Base-by-base conservation (phyloP, 1,284 basidiomycete genomes). In the Austroboletus niveus region DNA sequence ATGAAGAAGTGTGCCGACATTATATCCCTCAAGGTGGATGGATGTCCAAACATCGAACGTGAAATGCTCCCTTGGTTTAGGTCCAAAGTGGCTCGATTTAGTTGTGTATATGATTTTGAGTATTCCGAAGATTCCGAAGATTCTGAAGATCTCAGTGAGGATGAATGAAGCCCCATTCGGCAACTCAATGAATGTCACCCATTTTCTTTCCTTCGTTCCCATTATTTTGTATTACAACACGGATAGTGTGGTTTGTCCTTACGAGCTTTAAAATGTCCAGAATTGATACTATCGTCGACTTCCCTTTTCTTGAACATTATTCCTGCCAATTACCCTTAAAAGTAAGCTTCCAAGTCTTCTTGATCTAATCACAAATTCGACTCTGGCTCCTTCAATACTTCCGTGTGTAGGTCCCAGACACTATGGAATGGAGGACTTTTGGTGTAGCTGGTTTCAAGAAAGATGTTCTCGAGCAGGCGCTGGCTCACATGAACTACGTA, bases 11-110 rank as follows among this genome's bases (percentile, higher is more conserved):
- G 56, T 45, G 56, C 56, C 24, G 59, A 51, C 10, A 73, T 87
- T 30, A 52, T 64, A 32, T 72, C 74, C 1, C 64, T 89, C 52
- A 69, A 65, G 15, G 64, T 85, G 22, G 78, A 89, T 54, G 73
- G 71, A 17, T 89, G 87, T 61, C 73, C 73, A 1, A 61, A 67
- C 5, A 70, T 89, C 17, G 82, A 85, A 47, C 66, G 72, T 1
- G 73, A 75, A 9, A 72, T 78, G 62, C 57, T 86, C 12, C 77
- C 79, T 1, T 88, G 84, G 84, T 73, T 89, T 46, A 75, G 81
- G 49, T 65, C 71, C 31, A 75, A 74, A 31, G 76, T 89, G 0
- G 62, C 66, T 5, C 57, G 42, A 15, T 75, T 89, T 40, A 85
- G 79, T 55, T 88, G 83, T 60, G 61, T 80, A n/a, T 87, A 82